Conservation (phyloP, 78 protist species). For the Emiliania huxleyi region DNA sequence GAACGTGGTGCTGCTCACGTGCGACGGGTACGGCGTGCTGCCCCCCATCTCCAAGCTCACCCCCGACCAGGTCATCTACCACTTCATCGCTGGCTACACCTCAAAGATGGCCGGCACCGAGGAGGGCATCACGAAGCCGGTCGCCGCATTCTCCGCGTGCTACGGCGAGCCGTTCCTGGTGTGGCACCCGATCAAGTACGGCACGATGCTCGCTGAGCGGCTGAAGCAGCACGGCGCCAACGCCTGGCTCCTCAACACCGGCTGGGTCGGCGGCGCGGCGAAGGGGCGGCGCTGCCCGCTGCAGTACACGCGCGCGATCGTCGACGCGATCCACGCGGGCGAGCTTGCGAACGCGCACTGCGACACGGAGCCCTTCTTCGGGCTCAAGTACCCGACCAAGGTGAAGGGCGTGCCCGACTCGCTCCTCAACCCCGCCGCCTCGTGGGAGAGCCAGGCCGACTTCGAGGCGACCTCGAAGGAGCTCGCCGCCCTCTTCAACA, state of each 20-base stretch:
- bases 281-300: slow-evolving; percentile 80
- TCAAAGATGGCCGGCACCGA: slow-evolving; percentile 95
- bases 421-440: slow-evolving; percentile 76
- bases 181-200: slow-evolving; percentile 92
- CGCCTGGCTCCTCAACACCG: slow-evolving; percentile 93
- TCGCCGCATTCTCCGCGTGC: slow-evolving; percentile 93
- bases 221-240: slow-evolving; percentile 25
- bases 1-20: slow-evolving; percentile 90
- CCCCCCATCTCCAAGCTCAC: slow-evolving; percentile 85
- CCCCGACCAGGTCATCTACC: slow-evolving; percentile 78
- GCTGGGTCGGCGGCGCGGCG: slow-evolving; percentile 83
- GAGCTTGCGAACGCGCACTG: slow-evolving; percentile 59
- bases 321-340: slow-evolving; percentile 89
- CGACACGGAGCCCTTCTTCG: slow-evolving; percentile 61
- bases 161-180: slow-evolving; percentile 92
- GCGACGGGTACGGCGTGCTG: slow-evolving; percentile 97
- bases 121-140: slow-evolving; percentile 89
- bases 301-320: slow-evolving; percentile 83
- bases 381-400: slow-evolving; percentile 74
- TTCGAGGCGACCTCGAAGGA: slow-evolving; percentile 47
- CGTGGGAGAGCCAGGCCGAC: slow-evolving; percentile 82
- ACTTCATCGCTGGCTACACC: slow-evolving; percentile 94
- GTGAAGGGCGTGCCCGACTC: slow-evolving; percentile 72
- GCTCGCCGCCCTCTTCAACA: slow-evolving; percentile 71
- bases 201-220: slow-evolving; percentile 83